Evolutionary conservation across 805 yeast genomes (phyloP).

Genomic region (Priceomyces melissophilus): DNA sequence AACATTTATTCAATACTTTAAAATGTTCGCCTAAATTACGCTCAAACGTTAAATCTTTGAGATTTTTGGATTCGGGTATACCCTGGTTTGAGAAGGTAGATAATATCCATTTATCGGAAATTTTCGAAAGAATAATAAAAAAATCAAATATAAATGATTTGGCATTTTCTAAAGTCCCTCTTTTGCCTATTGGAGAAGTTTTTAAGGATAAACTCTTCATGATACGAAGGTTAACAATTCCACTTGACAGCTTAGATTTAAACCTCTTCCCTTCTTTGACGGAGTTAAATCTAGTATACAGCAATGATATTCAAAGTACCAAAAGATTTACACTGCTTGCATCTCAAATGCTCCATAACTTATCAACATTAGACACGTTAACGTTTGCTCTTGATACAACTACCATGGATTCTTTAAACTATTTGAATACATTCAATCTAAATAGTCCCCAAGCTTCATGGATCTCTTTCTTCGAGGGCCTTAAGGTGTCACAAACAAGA

Average conservation of each 20-base stretch:
- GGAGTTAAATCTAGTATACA: constrained; percentile 13
- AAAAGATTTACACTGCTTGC: constrained; percentile 8
- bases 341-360: constrained; percentile 1
- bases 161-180: too few species aligned
- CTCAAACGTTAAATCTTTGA: neutral
- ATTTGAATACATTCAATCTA: constrained; percentile 15
- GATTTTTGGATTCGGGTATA: neutral
- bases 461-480: constrained; percentile 16
- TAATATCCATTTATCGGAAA: neutral
- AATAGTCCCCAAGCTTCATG: constrained; percentile 15
- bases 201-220: too few species aligned
- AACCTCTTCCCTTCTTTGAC: constrained; percentile 9
- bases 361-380: constrained; percentile 10
- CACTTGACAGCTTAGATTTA: too few species aligned
- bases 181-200: too few species aligned
- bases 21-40: constrained; percentile 1
- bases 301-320: constrained; percentile 5
- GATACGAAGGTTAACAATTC: too few species aligned
- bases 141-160: neutral
- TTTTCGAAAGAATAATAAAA: neutral
- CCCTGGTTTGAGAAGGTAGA: neutral
- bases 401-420: constrained; percentile 9
- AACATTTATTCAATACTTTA: constrained; percentile 11
- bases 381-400: constrained; percentile 13
- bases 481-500: constrained; percentile 1